Percentiles rank a stretch among this genome's conserved stretches.
Evolutionary conservation across 1,284 basidiomycete genomes (phyloP).

Genomic region (Apiotrichum mycotoxinovorans): DNA sequence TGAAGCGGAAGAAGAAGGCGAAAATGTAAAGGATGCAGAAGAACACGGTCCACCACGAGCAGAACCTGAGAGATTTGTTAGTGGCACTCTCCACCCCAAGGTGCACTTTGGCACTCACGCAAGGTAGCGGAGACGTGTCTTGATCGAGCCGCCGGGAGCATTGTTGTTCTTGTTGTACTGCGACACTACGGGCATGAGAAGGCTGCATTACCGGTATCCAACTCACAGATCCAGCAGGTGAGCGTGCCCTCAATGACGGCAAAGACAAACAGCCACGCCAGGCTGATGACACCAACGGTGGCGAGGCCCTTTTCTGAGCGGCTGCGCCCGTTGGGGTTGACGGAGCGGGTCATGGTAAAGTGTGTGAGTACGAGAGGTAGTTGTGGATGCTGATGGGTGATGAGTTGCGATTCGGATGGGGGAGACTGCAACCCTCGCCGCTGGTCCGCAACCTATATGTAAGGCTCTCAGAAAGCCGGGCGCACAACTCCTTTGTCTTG

Average conservation of each 20-base stretch:
- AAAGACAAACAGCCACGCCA: constrained; percentile 41
- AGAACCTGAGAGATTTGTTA: constrained; percentile 27
- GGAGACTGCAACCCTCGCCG: too few species aligned
- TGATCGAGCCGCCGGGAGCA: constrained; percentile 38
- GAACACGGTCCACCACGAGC: constrained; percentile 50
- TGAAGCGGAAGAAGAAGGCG: constrained; percentile 38
- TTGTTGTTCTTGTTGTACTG: constrained; percentile 31
- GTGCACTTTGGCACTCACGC: not conserved
- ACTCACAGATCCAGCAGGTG: constrained; percentile 32
- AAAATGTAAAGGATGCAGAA: constrained; percentile 44
- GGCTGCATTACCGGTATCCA: not conserved
- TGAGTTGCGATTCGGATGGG: too few species aligned
- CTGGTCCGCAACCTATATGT: too few species aligned
- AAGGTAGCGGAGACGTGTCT: constrained; percentile 47
- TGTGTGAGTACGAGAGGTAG: too few species aligned
- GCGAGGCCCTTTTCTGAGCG: not conserved
- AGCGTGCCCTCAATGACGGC: constrained; percentile 45
- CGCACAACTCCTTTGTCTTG: too few species aligned
- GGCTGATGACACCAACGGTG: constrained; percentile 32
- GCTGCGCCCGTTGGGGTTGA: not conserved
- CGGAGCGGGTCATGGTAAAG: not conserved
- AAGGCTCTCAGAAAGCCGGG: too few species aligned
- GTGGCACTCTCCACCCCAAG: not conserved
- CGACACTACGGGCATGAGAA: constrained; percentile 17
- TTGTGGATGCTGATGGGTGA: too few species aligned